phyloP scores from a whole-genome alignment of 2,329 filamentous ascomycete genomes.

The Alternaria ethzedia region DNA sequence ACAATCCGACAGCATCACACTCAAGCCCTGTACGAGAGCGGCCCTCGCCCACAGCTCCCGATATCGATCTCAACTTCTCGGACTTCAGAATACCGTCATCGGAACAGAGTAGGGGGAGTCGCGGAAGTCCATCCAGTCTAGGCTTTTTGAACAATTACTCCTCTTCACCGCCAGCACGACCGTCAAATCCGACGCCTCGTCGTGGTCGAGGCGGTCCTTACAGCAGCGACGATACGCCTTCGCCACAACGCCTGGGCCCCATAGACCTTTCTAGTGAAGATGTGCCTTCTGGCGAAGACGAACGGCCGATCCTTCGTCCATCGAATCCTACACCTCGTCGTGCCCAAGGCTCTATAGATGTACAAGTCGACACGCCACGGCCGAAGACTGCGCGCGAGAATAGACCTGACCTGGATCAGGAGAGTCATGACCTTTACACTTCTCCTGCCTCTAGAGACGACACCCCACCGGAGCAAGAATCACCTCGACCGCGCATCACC shows the following conservation, averaged over 20 bases:
- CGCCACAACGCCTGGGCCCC: background rate
- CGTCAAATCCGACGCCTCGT: background rate
- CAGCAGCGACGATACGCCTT: background rate
- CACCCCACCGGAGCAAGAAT: background rate
- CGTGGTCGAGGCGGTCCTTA: background rate
- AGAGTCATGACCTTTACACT: too few species aligned
- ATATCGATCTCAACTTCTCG: background rate
- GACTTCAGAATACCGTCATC: background rate
- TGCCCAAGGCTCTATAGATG: background rate
- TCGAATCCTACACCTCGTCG: background rate
- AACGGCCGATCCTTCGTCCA: background rate
- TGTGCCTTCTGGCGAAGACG: fast-evolving
- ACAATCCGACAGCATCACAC: background rate
- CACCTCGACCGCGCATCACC: background rate
- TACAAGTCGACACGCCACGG: background rate
- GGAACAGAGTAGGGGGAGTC: background rate
- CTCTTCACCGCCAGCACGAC: background rate
- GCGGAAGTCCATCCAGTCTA: background rate
- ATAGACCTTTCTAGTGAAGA: background rate
- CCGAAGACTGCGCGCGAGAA: background rate
- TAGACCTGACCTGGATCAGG: background rate
- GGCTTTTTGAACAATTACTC: background rate
- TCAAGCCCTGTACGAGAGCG: background rate
- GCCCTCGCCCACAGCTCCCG: background rate
- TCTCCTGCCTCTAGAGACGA: background rate